Conservation (phyloP, 352 stramenopile genomes). For the Pythium biforme region DNA sequence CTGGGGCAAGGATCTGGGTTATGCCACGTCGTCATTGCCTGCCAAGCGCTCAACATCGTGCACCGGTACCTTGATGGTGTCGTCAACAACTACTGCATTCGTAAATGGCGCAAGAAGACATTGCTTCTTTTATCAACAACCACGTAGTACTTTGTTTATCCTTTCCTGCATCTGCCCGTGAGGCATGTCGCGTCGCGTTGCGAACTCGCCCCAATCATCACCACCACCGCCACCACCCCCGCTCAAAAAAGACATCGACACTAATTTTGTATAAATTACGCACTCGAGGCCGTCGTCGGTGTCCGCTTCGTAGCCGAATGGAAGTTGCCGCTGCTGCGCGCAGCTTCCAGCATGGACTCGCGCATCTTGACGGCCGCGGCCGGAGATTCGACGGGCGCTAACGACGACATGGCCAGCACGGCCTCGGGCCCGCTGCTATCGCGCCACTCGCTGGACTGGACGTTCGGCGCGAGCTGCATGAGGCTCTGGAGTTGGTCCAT, state of each 20-base stretch:
- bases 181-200: background rate
- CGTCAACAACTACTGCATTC: no score
- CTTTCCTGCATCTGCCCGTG: background rate
- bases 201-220: background rate
- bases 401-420: conserved; percentile 16
- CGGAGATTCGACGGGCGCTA: conserved; percentile 29
- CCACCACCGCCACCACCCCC: background rate
- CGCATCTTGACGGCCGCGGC: conserved; percentile 24
- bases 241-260: conserved; percentile 13
- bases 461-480: conserved; percentile 62
- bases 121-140: no score
- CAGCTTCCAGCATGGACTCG: conserved; percentile 18
- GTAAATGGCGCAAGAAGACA: no score
- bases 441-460: conserved; percentile 16
- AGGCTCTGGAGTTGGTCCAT: conserved; percentile 82
- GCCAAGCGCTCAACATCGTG: no score
- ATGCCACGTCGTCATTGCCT: no score
- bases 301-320: conserved; percentile 10
- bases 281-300: conserved; percentile 20
- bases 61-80: no score
- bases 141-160: background rate
- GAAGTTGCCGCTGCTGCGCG: no score
- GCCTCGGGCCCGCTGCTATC: conserved; percentile 25
- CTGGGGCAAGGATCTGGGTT: no score
- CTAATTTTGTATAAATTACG: conserved; percentile 27